A percentile compares a stretch with the other conserved stretches of the same genome.
Evolutionary conservation across 2,329 filamentous ascomycete genomes (phyloP).

Genomic region (Epichloe coenophiala): DNA sequence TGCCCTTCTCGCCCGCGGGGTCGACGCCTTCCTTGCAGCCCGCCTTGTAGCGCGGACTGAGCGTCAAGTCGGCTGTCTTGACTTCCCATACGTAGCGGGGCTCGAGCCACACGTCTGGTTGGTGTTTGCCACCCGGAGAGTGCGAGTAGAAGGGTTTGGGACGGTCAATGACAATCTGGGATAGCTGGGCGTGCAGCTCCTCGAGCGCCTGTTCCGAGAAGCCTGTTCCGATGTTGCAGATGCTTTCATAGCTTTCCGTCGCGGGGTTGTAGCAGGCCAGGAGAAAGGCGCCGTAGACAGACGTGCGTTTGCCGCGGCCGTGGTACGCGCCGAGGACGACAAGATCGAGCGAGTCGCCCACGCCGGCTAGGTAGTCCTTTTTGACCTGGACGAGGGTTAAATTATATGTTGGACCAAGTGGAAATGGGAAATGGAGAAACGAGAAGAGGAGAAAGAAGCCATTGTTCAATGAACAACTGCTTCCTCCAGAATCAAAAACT

Average conservation of each 20-base stretch:
- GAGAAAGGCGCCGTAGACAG: constrained; percentile 89
- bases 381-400: constrained; percentile 53
- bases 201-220: constrained; percentile 94
- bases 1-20: constrained; percentile 56
- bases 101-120: constrained; percentile 98
- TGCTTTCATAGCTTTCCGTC: constrained; percentile 76
- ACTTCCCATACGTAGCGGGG: constrained; percentile 93
- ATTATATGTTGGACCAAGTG: not conserved
- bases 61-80: constrained; percentile 86
- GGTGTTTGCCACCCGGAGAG: constrained; percentile 71
- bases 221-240: constrained; percentile 97
- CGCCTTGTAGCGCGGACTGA: constrained; percentile 89
- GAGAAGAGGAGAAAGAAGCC: not conserved
- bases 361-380: constrained; percentile 94
- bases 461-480: not conserved
- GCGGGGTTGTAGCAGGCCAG: constrained; percentile 81
- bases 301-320: constrained; percentile 90
- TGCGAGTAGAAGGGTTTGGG: constrained; percentile 93
- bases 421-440: not conserved
- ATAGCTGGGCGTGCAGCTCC: constrained; percentile 65
- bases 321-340: constrained; percentile 91
- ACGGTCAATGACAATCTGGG: constrained; percentile 67
- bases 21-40: constrained; percentile 71
- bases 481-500: not conserved
- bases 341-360: constrained; percentile 91